Evolutionary conservation across 768 basidiomycete species (phyloP).

Genomic region (Thelephora aurantiotincta): DNA sequence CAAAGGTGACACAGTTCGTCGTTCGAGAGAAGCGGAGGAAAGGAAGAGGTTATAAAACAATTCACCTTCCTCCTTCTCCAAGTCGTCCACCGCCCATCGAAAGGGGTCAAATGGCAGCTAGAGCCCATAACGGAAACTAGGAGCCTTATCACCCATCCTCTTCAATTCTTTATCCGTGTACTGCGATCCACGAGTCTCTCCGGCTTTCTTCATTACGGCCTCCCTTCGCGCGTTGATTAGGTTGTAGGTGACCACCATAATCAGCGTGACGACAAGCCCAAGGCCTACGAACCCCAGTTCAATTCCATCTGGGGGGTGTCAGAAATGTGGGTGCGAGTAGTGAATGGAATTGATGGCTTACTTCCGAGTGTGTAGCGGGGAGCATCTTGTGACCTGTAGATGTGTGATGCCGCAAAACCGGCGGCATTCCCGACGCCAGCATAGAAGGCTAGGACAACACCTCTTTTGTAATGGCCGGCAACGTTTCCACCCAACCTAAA

Average conservation of each 20-base stretch:
- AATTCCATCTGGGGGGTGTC: constrained; percentile 40
- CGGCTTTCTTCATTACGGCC: constrained; percentile 21
- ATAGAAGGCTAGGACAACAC: constrained; percentile 49
- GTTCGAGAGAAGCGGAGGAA: too few species aligned
- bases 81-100: too few species aligned
- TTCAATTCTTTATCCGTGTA: constrained; percentile 15
- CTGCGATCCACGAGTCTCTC: constrained; percentile 13
- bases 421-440: constrained; percentile 54
- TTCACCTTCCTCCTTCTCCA: too few species aligned
- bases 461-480: constrained; percentile 58
- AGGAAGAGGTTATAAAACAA: too few species aligned
- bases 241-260: constrained; percentile 33
- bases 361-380: constrained; percentile 52
- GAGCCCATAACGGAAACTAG: constrained; percentile 45
- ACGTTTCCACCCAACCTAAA: constrained; percentile 55
- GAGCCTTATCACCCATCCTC: constrained; percentile 44
- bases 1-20: too few species aligned
- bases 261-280: constrained; percentile 37
- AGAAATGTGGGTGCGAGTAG: not conserved
- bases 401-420: constrained; percentile 48
- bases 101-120: too few species aligned
- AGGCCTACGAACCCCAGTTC: constrained; percentile 61
- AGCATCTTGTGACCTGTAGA: constrained; percentile 43
- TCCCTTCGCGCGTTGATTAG: constrained; percentile 45
- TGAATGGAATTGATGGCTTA: constrained; percentile 16